Conservation (phyloP, 1,284 basidiomycete genomes). For the Vanrija sp. region DNA sequence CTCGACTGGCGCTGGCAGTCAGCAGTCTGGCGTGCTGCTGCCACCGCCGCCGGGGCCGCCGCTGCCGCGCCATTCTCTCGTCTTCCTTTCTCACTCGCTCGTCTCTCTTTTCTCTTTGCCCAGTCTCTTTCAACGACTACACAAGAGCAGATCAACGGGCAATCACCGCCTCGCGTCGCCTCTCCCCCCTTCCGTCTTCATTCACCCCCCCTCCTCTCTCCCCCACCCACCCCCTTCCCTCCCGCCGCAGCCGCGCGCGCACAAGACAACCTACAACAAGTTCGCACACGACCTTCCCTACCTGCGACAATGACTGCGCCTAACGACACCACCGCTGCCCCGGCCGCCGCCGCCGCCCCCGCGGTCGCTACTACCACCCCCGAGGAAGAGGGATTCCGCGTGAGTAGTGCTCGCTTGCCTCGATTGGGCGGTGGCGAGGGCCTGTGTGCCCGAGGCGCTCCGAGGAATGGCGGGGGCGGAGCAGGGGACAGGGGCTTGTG, state of each 20-base stretch:
- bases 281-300: constrained; percentile 8
- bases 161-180: constrained; percentile 4
- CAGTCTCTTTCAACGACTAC: constrained; percentile 27
- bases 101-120: constrained; percentile 9
- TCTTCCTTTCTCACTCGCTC: constrained; percentile 10
- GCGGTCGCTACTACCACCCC: constrained; percentile 3
- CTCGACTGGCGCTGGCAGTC: not conserved
- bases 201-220: constrained; percentile 2
- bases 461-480: not conserved
- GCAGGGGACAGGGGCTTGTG: too few relatives aligned
- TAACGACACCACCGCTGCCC: constrained; percentile 4
- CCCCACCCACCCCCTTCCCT: constrained; percentile 7
- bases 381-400: constrained; percentile 25
- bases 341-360: constrained; percentile 1
- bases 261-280: not conserved
- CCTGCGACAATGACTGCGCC: constrained; percentile 18
- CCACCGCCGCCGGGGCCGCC: too few relatives aligned
- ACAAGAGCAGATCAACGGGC: constrained; percentile 13
- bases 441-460: not conserved
- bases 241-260: not conserved
- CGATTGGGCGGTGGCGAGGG: not conserved
- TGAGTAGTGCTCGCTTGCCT: constrained; percentile 8
- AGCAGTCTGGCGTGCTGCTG: too few relatives aligned
- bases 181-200: constrained; percentile 5
- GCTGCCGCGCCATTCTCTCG: not conserved